Base-by-base conservation (phyloP, 768 basidiomycete genomes). In the Collybiopsis luxurians region DNA sequence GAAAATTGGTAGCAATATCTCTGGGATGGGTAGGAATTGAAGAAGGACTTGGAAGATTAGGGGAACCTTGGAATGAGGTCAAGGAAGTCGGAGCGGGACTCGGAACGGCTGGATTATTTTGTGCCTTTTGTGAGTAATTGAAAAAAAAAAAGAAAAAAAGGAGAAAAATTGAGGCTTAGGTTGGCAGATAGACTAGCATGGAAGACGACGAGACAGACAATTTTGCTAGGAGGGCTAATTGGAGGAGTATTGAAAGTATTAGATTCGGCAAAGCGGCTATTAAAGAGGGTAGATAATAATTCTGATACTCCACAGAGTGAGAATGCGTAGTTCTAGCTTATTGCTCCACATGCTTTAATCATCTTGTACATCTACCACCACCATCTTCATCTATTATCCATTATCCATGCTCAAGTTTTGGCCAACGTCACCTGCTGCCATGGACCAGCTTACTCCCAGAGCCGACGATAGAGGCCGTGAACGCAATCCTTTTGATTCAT, bases 1-100 rank as follows among this genome's bases (percentile, higher is more conserved):
- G 69, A 51, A 79, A 75, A 64, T 71, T 92, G 23, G 45, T 55
- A 10, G 54, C 44, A 3, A 42, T 46, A 24, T 57, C 56, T 19
- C 28, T 53, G 13, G 49, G 50, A 30, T 52, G 57, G 52, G 34
- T 53, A 39, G 57, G 42, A 15, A 40, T 50, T 26, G 56, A 57
- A 43, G 56, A 57, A 31, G 39, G 56, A 40, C 24, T 42, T 21
- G 15, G 45, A 36, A n/a, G 17, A 21, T 15, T 49, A 1, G 48
- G 39, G 19, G 36, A 26, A 21, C 39, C 34, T 1, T 39, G 26
- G 39, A 46, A 40, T 26, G 56, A 57, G 27, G 46, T 38, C 15
- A 50, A 49, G n/a, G 47, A 49, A 47, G 31, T 57, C 13, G 56
- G 46, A 13, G 56, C 56, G 15, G 56, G 56, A n/a, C 28, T 57